These are phyloP conservation scores for Pisolithus albus DNA, from an alignment of 768 basidiomycete genomes.

Conservation along the genomic window DNA sequence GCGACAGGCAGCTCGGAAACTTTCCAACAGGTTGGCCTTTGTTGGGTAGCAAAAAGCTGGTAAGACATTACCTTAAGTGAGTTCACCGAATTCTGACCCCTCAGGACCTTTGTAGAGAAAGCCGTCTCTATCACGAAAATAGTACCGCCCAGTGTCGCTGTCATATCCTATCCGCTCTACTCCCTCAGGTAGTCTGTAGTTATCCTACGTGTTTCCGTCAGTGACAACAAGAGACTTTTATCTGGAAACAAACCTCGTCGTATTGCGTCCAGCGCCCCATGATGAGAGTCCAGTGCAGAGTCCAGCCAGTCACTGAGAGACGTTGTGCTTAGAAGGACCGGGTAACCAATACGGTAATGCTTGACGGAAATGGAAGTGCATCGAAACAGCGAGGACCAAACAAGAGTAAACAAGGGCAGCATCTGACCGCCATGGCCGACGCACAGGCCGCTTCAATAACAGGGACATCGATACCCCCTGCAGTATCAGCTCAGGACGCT, in stretches of 20 bases:
- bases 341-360: not conserved
- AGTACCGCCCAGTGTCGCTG: conserved; percentile 59
- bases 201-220: conserved; percentile 31
- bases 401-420: conserved; percentile 16
- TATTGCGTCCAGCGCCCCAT: conserved; percentile 36
- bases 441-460: conserved; percentile 27
- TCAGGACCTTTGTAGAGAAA: conserved; percentile 48
- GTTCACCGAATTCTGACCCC: conserved; percentile 55
- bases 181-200: conserved; percentile 47
- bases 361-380: not conserved
- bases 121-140: conserved; percentile 53
- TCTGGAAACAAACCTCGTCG: conserved; percentile 19
- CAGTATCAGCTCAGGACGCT: conserved; percentile 8
- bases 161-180: conserved; percentile 70
- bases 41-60: not conserved
- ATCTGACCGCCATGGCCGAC: conserved; percentile 29
- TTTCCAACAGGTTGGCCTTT: conserved; percentile 5
- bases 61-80: conserved; percentile 32
- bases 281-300: conserved; percentile 5
- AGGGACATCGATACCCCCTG: conserved; percentile 20
- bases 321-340: not conserved
- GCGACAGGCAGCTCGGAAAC: conserved; percentile 27
- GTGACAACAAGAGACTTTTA: not conserved
- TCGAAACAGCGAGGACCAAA: conserved; percentile 13
- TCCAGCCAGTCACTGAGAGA: conserved; percentile 15